Evolutionary conservation across 768 basidiomycete species (phyloP).

Genomic region (Suillus tomentosus): DNA sequence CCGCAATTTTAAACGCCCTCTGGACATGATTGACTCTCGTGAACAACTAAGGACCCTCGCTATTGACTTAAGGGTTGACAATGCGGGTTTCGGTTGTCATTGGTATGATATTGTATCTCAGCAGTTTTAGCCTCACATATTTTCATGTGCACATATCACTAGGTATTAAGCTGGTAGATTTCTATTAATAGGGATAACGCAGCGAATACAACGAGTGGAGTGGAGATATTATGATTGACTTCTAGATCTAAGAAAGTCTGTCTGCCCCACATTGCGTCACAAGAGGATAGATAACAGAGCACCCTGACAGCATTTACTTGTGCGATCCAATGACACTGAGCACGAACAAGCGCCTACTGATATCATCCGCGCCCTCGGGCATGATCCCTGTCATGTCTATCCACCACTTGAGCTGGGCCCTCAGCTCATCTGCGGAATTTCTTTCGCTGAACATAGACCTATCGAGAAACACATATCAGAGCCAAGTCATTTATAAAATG

Average conservation of each 20-base stretch:
- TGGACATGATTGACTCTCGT: not conserved
- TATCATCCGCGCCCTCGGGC: slow-evolving; percentile 36
- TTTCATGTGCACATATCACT: not conserved
- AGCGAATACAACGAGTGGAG: slow-evolving; percentile 8
- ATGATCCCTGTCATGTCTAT: slow-evolving; percentile 47
- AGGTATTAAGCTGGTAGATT: slow-evolving; percentile 2
- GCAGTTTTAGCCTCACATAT: not conserved
- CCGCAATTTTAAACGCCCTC: not conserved
- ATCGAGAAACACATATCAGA: slow-evolving; percentile 9
- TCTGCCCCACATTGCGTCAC: not conserved
- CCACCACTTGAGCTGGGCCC: slow-evolving; percentile 64
- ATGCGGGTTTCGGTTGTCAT: not conserved
- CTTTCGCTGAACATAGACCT: slow-evolving; percentile 38
- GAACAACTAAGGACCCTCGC: not conserved
- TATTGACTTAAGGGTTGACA: not conserved
- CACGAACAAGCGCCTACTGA: slow-evolving; percentile 54
- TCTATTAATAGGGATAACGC: not conserved
- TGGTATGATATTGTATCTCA: not conserved
- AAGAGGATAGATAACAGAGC: not conserved
- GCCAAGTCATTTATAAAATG: not conserved
- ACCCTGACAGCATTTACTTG: slow-evolving; percentile 16
- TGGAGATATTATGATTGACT: slow-evolving; percentile 2
- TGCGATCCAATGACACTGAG: slow-evolving; percentile 41
- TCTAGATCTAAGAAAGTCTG: slow-evolving; percentile 8
- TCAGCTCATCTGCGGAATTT: slow-evolving; percentile 45